These are phyloP conservation scores for Metschnikowia gruessii DNA, from an alignment of 805 yeast species.

Conservation along the genomic window DNA sequence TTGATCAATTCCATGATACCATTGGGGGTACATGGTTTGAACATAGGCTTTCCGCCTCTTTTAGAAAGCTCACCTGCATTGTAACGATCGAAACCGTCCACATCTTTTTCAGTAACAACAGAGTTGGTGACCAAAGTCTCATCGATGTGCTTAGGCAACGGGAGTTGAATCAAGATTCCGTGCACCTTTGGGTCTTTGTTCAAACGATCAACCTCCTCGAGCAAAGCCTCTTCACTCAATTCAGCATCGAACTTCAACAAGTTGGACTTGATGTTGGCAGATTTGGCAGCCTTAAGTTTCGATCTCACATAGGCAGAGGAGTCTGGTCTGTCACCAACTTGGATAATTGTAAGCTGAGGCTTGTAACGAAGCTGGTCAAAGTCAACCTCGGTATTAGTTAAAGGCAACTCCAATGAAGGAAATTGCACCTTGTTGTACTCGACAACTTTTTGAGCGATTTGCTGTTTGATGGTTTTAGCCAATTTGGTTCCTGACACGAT, in stretches of 20 bases:
- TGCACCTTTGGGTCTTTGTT: conserved; percentile 76
- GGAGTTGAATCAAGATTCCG: conserved; percentile 88
- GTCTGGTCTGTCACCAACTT: conserved; percentile 88
- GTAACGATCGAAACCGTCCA: conserved; percentile 88
- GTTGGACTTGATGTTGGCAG: conserved; percentile 71
- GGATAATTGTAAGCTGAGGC: conserved; percentile 80
- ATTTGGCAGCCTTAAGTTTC: conserved; percentile 86
- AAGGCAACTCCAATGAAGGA: conserved; percentile 19
- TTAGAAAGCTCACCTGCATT: conserved; percentile 90
- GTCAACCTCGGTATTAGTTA: conserved; percentile 17
- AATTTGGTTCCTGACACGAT: conserved; percentile 43
- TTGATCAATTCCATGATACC: conserved; percentile 83
- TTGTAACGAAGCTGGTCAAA: conserved; percentile 46
- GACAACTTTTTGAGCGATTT: conserved; percentile 41
- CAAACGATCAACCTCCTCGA: conserved; percentile 57
- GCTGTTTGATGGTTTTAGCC: conserved; percentile 36
- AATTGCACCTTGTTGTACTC: conserved; percentile 33
- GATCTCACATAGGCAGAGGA: conserved; percentile 87
- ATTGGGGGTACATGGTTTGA: conserved; percentile 93
- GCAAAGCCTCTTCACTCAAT: conserved; percentile 56
- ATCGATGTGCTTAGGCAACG: conserved; percentile 76
- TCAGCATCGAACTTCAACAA: conserved; percentile 62
- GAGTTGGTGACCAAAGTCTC: conserved; percentile 79
- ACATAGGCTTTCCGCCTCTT: conserved; percentile 77
- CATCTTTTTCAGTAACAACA: conserved; percentile 82